Evolutionary conservation across 2,329 filamentous ascomycete species (phyloP), one percentile per base, ranked within the genome.

Genomic region (Venturia nashicola): DNA sequence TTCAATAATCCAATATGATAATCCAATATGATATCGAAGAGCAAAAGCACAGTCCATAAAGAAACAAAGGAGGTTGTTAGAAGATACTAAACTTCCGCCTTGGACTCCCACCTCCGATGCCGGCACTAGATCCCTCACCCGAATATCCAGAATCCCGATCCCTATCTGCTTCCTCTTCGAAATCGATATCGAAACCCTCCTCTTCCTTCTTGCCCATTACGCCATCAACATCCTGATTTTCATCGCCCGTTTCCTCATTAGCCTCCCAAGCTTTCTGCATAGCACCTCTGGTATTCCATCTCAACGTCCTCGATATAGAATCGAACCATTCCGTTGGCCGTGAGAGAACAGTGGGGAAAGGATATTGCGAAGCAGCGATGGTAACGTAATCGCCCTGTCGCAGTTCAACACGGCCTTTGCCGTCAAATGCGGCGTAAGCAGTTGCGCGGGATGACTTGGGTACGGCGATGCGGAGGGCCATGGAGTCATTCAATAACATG

Each of bases 351-450:
- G 94, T 97, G 2, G 94, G 94, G 78, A 99, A 97, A 0, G 94
- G 94, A 71, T 97, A 99, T 73, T 96, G 91, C 39, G 90, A 95
- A 3, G 94, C 94, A 48, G 93, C 91, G 70, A 99, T 94, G 66
- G 93, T 97, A 73, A 99, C 94, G 70, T 93, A 90, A 76, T 99
- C 94, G 63, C 94, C 94, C 71, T 93, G 90, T 67, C 88, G 87
- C 43, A 99, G 85, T 76, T 99, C 93, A 54, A 99, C 85, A 61
- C 94, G 91, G 64, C 91, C 92, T 76, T 97, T 99, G 75, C 94
- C 94, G 73, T 99, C 94, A 73, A 99, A 99, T 48, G 91, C 91
- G 73, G 93, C 97, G 80, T 97, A 97, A 0, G 94, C 94, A 0
- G 91, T 96, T 18, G 92, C 93, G 59, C 94, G 89, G 46, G 90